phyloP scores from a whole-genome alignment of 2,329 filamentous ascomycete species.

The Penicillium sp. region DNA sequence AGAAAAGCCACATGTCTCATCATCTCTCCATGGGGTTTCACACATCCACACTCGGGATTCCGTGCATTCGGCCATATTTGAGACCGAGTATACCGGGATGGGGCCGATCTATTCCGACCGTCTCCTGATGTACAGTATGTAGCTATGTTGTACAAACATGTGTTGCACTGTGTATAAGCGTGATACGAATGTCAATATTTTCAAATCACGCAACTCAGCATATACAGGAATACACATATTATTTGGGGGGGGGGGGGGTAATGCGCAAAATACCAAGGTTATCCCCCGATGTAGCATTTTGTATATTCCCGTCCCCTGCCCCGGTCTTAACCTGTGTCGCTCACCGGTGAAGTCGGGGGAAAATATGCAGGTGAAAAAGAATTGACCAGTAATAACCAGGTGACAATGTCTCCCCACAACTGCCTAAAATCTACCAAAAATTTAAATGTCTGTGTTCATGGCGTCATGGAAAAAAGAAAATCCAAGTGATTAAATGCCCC shows the following conservation, averaged over 20 bases:
- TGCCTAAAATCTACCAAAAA: slow-evolving; percentile 7
- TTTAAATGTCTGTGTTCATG: slow-evolving; percentile 18
- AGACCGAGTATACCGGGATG: slow-evolving; percentile 4
- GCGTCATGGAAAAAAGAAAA: slow-evolving; percentile 28
- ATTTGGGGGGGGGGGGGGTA: too few relatives aligned
- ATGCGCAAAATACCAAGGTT: neutral
- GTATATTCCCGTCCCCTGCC: slow-evolving; percentile 10
- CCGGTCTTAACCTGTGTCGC: slow-evolving; percentile 22
- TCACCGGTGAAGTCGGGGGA: slow-evolving; percentile 30
- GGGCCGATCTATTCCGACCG: slow-evolving; percentile 8
- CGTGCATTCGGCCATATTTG: neutral
- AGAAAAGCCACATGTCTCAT: slow-evolving; percentile 7
- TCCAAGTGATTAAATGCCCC: neutral
- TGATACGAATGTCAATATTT: neutral
- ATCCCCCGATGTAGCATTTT: neutral
- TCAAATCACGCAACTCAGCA: neutral
- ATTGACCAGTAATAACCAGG: slow-evolving; percentile 18
- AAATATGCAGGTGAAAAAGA: slow-evolving; percentile 11
- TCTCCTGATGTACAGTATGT: neutral
- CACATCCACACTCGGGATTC: slow-evolving; percentile 5
- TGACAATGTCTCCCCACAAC: slow-evolving; percentile 20
- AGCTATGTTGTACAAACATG: neutral
- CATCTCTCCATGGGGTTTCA: slow-evolving; percentile 4
- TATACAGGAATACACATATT: neutral
- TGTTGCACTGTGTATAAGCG: neutral